Evolutionary conservation across 768 basidiomycete genomes (phyloP), one percentile per base, ranked within the genome.

Genomic region (Collybia nuda): DNA sequence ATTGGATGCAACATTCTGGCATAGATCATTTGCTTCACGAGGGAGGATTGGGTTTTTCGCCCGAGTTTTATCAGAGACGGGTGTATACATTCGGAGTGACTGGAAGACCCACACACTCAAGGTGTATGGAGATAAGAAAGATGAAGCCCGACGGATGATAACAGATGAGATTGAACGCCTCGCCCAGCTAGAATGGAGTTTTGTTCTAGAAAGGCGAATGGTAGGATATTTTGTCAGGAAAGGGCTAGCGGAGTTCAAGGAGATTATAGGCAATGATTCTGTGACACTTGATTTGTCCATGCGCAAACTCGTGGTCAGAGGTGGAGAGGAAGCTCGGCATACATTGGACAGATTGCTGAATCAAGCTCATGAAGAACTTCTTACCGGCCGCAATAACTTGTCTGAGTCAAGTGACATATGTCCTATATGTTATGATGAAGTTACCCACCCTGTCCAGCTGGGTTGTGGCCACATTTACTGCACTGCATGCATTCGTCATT

Each of bases 251-350:
- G 67, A 70, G 26, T 55, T 88, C 54, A 74, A 74, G 50, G 83
- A 81, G 28, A 66, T 73, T 0, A 62, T 85, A 17, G 82, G 84
- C 19, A 76, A 81, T 28, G 75, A 82, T 32, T 79, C 73, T 19
- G 79, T 82, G 17, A 66, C 59, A 1, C 70, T 86, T 35, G 64
- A 79, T 21, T 62, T 77, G 19, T 50, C 66, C 61, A 71, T 0
- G 56, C 55, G 70, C 49, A 77, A 59, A 11, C 66, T 87, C 38
- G 75, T 70, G 1, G 66, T 86, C 39, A 75, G 74, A 19, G 84
- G 84, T 1, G 80, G 78, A 8, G 83, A 84, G 47, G 77, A 81
- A 23, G 82, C 77, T 1, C 69, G 75, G 6, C 75, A 79, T 39
- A n/a, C 64, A 74, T 23, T 58, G 84, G 15, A 63, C 68, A 44